Base-by-base conservation (phyloP, 148 eudicot genomes). In the Nyssa sinensis region DNA sequence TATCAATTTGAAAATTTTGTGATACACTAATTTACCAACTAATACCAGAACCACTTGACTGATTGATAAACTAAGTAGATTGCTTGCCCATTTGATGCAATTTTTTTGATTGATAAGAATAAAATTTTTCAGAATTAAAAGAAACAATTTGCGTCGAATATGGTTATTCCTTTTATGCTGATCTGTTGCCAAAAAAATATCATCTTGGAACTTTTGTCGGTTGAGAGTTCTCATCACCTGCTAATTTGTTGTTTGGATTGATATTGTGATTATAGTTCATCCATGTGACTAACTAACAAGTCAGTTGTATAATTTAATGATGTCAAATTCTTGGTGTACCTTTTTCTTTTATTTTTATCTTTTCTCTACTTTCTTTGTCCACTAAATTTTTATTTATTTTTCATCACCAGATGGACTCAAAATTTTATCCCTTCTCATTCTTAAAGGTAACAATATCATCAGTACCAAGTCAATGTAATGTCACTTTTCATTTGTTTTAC, bases 361-460 rank as follows among this genome's bases (percentile, higher is more conserved):
- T 69, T 60, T 10, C n/a, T 21, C 49, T 74, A 8, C 37, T 34
- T 71, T 3, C 47, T 70, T 49, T 19, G 21, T 58, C 17, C 12
- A 13, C 61, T 59, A 58, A 64, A 28, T 58, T 29, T 58, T 77
- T 35, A 32, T 29, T 32, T 27, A n/a, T 79, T 61, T n/a, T 71
- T 65, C 37, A 64, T 66, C 62, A 66, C 60, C 93, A 92, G 97
- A 84, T 89, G 79, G 98, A 94, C 5, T 84, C 82, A 65, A 80
- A 79, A 75, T 79, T 82, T 78, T 73, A 82, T 66, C 94, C 92
- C 80, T 81, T 74, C 74, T 78, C 79, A 14, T 11, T 19, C 29
- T 67, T 39, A 62, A 81, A 84, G 96, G 98, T 95, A 84, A 70
- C 41, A 44, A 5, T 57, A 34, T 29, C n/a, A 30, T 0, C 8